Percentiles rank a stretch among this genome's conserved stretches.
phyloP scores from a whole-genome alignment of 192 early-diverging fungal genomes.

The Entophlyctis helioformis region DNA sequence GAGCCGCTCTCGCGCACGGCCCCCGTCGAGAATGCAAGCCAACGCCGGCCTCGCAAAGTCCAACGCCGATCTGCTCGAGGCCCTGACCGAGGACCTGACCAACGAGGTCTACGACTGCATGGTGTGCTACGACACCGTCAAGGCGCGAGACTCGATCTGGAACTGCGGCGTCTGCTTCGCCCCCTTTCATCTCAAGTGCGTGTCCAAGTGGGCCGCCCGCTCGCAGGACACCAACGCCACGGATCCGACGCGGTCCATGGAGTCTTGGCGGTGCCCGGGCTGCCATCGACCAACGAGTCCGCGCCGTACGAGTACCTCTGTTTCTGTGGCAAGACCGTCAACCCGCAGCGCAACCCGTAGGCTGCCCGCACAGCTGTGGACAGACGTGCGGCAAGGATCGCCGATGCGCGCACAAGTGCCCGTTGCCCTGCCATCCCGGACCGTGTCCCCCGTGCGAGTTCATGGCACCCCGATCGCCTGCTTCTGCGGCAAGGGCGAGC shows the following conservation, averaged over 20 bases:
- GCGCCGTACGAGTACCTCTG: conserved; percentile 69
- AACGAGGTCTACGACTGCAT: conserved; percentile 83
- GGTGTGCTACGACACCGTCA: conserved; percentile 86
- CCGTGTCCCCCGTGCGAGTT: conserved; percentile 86
- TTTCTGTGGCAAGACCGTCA: conserved; percentile 73
- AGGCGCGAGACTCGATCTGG: conserved; percentile 64
- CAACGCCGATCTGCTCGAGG: conserved; percentile 56
- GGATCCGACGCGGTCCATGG: background rate
- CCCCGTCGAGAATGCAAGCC: too few species aligned
- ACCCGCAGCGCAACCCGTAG: conserved; percentile 54
- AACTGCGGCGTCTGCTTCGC: conserved; percentile 78
- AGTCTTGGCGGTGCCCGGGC: conserved; percentile 81
- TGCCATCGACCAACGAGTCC: conserved; percentile 61
- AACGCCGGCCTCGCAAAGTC: background rate
- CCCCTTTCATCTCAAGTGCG: conserved; percentile 81
- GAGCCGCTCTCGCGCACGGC: too few species aligned
- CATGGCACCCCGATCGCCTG: conserved; percentile 61
- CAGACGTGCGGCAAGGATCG: conserved; percentile 56
- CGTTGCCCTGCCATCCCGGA: conserved; percentile 74
- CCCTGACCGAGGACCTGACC: conserved; percentile 51
- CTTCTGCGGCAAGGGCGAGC: conserved; percentile 65
- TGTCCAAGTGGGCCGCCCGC: conserved; percentile 56
- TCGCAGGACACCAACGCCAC: background rate
- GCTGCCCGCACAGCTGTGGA: conserved; percentile 78
- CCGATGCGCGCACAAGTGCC: conserved; percentile 68